These are phyloP conservation scores for Colletotrichum caudatum DNA, from an alignment of 2,329 filamentous ascomycete species.

Conservation along the genomic window DNA sequence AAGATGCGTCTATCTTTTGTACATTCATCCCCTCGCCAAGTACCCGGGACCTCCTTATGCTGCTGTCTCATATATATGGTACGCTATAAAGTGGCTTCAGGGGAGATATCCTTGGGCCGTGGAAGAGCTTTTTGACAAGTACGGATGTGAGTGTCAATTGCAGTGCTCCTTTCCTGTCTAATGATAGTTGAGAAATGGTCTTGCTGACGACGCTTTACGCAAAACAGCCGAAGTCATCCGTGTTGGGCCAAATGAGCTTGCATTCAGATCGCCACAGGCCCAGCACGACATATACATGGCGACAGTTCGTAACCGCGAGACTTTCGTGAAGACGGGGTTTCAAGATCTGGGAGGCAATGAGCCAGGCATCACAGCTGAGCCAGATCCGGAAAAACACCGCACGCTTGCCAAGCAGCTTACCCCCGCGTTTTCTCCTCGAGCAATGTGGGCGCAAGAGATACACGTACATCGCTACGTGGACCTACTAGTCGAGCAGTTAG, in stretches of 20 bases:
- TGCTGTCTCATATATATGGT: neutral
- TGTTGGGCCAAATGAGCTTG: slow-evolving; percentile 12
- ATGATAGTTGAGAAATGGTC: neutral
- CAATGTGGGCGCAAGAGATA: neutral
- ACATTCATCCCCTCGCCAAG: neutral
- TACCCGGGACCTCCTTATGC: neutral
- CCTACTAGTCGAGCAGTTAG: neutral
- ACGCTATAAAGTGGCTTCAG: neutral
- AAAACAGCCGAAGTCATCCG: slow-evolving; percentile 1
- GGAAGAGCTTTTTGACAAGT: neutral
- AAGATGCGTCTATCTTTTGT: neutral
- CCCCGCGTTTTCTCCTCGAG: neutral
- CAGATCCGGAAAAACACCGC: neutral
- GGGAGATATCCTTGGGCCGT: neutral
- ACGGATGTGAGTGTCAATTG: neutral
- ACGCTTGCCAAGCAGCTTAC: neutral
- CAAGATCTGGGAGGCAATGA: neutral
- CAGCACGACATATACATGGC: slow-evolving; percentile 3
- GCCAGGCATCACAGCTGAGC: neutral
- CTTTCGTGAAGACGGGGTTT: slow-evolving; percentile 4
- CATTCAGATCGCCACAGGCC: slow-evolving; percentile 2
- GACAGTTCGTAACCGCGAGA: neutral
- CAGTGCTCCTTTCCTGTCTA: neutral
- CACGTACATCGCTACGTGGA: neutral
- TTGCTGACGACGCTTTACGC: neutral